Evolutionary conservation across 129 eudicot species (phyloP).

Genomic region (Flaveria brownii): DNA sequence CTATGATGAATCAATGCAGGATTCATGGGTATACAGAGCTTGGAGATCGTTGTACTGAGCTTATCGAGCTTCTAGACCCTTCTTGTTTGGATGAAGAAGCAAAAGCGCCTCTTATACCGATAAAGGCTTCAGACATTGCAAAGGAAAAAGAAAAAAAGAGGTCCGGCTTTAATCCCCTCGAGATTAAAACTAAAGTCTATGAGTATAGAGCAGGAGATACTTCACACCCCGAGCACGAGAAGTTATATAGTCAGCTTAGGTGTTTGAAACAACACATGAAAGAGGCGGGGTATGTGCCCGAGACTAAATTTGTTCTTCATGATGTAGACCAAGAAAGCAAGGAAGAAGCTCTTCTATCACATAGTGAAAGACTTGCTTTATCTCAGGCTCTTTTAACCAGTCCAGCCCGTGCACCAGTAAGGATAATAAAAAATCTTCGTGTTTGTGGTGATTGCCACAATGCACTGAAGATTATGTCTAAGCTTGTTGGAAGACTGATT

Average conservation of each 20-base stretch:
- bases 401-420: slow-evolving; percentile 15
- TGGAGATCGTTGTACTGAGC: slow-evolving; percentile 19
- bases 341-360: slow-evolving; percentile 20
- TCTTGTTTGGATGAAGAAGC: slow-evolving; percentile 14
- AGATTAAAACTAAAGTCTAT: slow-evolving; percentile 10
- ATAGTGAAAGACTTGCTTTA: slow-evolving; percentile 23
- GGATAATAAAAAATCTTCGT: slow-evolving; percentile 17
- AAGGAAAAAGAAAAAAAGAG: slow-evolving; percentile 20
- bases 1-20: slow-evolving; percentile 12
- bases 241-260: slow-evolving; percentile 20
- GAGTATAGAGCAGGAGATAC: slow-evolving; percentile 24
- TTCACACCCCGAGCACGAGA: slow-evolving; percentile 18
- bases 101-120: slow-evolving; percentile 11
- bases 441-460: slow-evolving; percentile 23
- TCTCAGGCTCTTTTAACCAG: slow-evolving; percentile 20
- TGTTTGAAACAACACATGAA: slow-evolving; percentile 21
- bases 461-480: slow-evolving; percentile 16
- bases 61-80: slow-evolving; percentile 16
- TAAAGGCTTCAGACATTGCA: slow-evolving; percentile 11
- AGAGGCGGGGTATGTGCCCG: slow-evolving; percentile 15
- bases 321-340: slow-evolving; percentile 22
- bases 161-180: slow-evolving; percentile 18
- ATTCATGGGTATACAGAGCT: slow-evolving; percentile 18
- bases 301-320: slow-evolving; percentile 15
- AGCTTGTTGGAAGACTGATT: slow-evolving; percentile 20